Percentiles rank a stretch among this genome's conserved stretches.
These are phyloP conservation scores for Tolypocladium tropicale DNA, from an alignment of 2,329 filamentous ascomycete species.

Conservation along the genomic window DNA sequence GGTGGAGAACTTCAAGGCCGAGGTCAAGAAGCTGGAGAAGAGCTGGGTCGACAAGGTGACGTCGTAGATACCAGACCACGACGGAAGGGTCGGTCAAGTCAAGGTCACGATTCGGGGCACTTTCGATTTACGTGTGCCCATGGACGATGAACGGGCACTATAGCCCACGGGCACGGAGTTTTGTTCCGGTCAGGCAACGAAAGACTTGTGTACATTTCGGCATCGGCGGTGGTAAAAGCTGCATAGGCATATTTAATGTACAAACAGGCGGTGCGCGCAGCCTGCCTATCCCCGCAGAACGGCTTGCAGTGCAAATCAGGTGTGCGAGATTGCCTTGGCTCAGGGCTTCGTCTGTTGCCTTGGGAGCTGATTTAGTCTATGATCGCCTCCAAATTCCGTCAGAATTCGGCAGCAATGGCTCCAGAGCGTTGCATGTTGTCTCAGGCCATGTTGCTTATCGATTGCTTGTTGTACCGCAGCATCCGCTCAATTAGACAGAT, in stretches of 20 bases:
- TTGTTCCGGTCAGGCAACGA: neutral
- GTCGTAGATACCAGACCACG: conserved; percentile 4
- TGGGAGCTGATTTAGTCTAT: neutral
- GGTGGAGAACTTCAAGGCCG: conserved; percentile 81
- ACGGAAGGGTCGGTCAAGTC: neutral
- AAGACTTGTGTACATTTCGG: conserved; percentile 18
- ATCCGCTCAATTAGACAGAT: neutral
- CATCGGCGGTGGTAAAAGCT: conserved; percentile 19
- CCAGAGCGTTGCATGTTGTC: neutral
- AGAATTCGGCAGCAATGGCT: neutral
- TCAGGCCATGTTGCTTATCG: neutral
- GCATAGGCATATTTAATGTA: conserved; percentile 16
- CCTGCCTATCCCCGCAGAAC: neutral
- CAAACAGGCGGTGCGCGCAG: conserved; percentile 1
- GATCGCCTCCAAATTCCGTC: neutral
- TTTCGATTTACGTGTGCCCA: neutral
- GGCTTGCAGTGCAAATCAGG: neutral
- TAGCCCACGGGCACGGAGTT: conserved; percentile 6
- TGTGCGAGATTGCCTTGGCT: neutral
- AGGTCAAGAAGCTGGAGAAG: conserved; percentile 79
- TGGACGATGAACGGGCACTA: neutral
- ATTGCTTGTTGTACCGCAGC: neutral
- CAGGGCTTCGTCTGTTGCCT: neutral
- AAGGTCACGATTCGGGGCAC: neutral
- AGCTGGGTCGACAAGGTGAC: conserved; percentile 80